phyloP scores from a whole-genome alignment of 345 rosid species.

The Schrenkiella parvula region DNA sequence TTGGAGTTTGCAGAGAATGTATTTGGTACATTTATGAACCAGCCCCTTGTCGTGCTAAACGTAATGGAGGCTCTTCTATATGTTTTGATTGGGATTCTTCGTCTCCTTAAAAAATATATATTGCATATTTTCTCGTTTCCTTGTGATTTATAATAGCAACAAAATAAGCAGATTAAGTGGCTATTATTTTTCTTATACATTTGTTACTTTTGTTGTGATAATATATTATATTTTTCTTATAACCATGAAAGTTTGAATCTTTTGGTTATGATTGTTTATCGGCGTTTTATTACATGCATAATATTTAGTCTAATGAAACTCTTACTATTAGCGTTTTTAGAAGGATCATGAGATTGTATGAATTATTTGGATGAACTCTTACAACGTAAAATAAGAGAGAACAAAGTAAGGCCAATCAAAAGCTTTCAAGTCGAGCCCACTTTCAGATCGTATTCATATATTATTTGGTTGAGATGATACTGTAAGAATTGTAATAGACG shows the following conservation, averaged over 20 bases:
- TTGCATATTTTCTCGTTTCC: not conserved
- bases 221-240: too few species aligned
- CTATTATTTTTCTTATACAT: not conserved
- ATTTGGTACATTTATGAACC: slow-evolving; percentile 2
- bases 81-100: not conserved
- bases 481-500: not conserved
- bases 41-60: slow-evolving; percentile 6
- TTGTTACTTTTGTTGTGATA: too few species aligned
- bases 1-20: not conserved
- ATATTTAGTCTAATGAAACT: too few species aligned
- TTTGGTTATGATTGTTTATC: too few species aligned
- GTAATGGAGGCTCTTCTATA: not conserved
- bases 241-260: too few species aligned
- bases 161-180: not conserved
- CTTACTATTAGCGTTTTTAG: too few species aligned
- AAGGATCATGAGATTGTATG: too few species aligned
- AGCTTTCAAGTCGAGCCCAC: not conserved
- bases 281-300: too few species aligned
- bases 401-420: not conserved
- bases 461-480: not conserved
- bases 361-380: too few species aligned
- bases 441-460: not conserved
- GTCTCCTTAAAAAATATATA: too few species aligned
- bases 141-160: too few species aligned
- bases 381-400: too few species aligned